Evolutionary conservation across 2,329 filamentous ascomycete species (phyloP).

Genomic region (Macrophomina phaseolina): DNA sequence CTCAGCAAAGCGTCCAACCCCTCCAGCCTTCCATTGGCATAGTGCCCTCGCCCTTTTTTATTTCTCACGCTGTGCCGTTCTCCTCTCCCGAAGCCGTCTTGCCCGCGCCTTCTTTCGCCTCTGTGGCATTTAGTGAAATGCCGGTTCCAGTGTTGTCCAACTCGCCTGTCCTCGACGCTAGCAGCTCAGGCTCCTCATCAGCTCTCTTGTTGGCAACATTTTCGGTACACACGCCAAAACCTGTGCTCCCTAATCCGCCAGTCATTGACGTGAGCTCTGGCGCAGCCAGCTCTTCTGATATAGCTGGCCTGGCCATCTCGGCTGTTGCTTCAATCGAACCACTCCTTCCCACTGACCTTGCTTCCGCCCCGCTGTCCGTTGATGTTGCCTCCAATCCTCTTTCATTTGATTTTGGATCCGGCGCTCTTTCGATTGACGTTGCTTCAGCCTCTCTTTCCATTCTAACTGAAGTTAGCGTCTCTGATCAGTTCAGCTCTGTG

Average conservation of each 20-base stretch:
- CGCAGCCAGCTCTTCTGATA: background rate
- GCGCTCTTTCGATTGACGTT: too few species aligned
- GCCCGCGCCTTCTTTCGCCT: background rate
- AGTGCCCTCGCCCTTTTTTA: background rate
- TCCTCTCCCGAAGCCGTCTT: background rate
- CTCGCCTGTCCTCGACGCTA: background rate
- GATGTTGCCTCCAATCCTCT: too few species aligned
- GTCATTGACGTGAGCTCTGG: background rate
- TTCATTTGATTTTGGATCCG: too few species aligned
- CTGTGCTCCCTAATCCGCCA: background rate
- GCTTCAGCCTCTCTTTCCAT: background rate
- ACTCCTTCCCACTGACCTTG: too few species aligned
- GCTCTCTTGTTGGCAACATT: background rate
- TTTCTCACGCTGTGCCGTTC: background rate
- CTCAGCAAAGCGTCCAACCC: background rate
- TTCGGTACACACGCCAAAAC: background rate
- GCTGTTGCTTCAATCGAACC: background rate
- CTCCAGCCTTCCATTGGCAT: background rate
- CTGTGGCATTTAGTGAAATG: background rate
- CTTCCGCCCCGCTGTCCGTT: too few species aligned
- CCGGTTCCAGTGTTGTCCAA: constrained; percentile 1
- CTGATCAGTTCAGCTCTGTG: background rate
- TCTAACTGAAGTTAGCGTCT: background rate
- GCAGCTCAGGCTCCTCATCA: background rate
- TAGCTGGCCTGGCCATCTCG: background rate